Percentiles rank a stretch among this genome's conserved stretches.
Evolutionary conservation across 768 basidiomycete genomes (phyloP).

Genomic region (Pulveroboletus sp.): DNA sequence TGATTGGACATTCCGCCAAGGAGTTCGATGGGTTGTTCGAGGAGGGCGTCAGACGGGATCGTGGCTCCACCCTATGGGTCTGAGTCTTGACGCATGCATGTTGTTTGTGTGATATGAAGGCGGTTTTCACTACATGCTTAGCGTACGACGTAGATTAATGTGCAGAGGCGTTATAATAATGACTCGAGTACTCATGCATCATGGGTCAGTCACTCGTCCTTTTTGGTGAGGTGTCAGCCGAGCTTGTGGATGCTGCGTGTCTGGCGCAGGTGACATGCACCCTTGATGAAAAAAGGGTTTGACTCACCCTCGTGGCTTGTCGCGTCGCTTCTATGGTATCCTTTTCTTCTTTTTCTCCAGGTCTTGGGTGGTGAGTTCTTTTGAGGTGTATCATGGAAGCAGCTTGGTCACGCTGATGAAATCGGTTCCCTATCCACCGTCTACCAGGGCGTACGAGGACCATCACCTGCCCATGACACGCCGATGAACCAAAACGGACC

Average conservation of each 20-base stretch:
- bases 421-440: not conserved
- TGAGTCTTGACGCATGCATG: not conserved
- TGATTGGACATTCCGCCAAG: constrained; percentile 75
- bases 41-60: constrained; percentile 11
- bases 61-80: constrained; percentile 10
- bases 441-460: not conserved
- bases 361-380: not conserved
- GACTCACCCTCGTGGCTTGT: constrained; percentile 7
- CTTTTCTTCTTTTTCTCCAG: not conserved
- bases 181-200: not conserved
- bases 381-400: not conserved
- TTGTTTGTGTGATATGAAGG: not conserved
- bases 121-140: not conserved
- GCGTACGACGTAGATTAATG: constrained; percentile 3
- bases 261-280: constrained; percentile 1
- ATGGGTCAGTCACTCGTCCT: not conserved
- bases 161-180: constrained; percentile 1
- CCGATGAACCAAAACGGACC: constrained; percentile 15
- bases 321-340: not conserved
- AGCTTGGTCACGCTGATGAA: not conserved
- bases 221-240: not conserved
- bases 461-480: constrained; percentile 1
- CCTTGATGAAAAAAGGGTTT: constrained; percentile 2
- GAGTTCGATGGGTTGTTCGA: constrained; percentile 80
- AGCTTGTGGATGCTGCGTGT: constrained; percentile 9